Conservation (phyloP, 106 monocot species). For the Chionographis japonica region DNA sequence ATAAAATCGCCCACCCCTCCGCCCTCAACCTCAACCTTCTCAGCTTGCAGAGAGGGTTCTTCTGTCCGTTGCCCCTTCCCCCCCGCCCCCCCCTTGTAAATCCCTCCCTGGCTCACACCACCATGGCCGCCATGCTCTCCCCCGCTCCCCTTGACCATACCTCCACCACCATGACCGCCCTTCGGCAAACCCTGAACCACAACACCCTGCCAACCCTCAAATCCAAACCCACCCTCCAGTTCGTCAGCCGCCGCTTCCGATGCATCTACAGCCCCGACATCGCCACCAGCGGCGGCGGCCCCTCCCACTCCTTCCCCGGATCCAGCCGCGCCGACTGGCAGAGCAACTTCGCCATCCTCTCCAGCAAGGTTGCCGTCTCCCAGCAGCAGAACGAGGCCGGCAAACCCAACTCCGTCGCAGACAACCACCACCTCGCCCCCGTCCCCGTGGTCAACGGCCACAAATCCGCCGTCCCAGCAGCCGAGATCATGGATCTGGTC, state of each 20-base stretch:
- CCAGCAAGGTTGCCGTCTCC: slow-evolving; percentile 36
- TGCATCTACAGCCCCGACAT: slow-evolving; percentile 3
- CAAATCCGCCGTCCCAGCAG: background rate
- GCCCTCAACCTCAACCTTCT: no score
- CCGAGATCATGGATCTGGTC: slow-evolving; percentile 11
- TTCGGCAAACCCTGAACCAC: no score
- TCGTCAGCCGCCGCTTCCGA: background rate
- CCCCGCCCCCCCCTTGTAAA: no score
- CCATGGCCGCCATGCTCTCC: no score
- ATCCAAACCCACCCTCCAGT: no score
- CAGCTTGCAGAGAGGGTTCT: no score
- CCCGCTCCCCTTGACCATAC: no score
- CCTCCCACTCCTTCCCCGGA: slow-evolving; percentile 19
- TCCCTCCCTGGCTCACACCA: no score
- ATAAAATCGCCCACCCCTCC: no score
- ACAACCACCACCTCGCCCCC: background rate
- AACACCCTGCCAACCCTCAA: background rate
- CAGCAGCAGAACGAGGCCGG: background rate
- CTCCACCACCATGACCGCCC: no score
- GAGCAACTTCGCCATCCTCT: slow-evolving; percentile 51
- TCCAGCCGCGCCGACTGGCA: slow-evolving; percentile 51
- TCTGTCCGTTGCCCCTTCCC: no score
- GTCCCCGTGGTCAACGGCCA: slow-evolving; percentile 20
- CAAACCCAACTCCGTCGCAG: background rate
- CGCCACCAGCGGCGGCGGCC: no score